These are phyloP conservation scores for Apiotrichum laibachii DNA, from an alignment of 1,284 basidiomycete species.

Conservation along the genomic window DNA sequence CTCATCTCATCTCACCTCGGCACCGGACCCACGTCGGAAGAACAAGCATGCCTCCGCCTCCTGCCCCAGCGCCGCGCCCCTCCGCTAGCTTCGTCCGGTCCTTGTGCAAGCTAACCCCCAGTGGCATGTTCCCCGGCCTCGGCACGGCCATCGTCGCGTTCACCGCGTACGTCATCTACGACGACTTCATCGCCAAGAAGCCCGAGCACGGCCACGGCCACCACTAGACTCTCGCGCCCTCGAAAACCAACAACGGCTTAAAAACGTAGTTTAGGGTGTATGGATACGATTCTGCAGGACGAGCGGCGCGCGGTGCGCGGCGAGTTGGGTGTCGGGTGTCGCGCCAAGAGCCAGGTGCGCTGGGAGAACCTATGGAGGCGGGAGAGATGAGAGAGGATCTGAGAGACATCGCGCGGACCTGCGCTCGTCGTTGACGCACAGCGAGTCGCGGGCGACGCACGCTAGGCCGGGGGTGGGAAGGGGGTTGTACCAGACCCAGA, in stretches of 20 bases:
- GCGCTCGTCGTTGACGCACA: no score
- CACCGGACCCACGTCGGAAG: no score
- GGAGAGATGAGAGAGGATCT: no score
- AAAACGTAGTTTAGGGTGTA: background rate
- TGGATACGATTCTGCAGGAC: conserved; percentile 4
- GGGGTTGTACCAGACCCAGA: no score
- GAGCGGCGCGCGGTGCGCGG: background rate
- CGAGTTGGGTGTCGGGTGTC: no score
- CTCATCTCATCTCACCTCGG: no score
- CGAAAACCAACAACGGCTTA: background rate
- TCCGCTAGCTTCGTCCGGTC: background rate
- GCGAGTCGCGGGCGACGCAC: no score
- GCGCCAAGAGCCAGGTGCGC: background rate
- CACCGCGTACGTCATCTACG: conserved; percentile 80
- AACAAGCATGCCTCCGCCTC: no score
- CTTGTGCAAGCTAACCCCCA: conserved; percentile 28
- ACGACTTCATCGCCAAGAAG: conserved; percentile 57
- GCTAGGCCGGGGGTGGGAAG: no score
- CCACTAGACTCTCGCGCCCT: background rate
- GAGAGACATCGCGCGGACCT: no score
- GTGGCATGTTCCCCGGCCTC: conserved; percentile 85
- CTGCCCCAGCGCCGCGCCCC: no score
- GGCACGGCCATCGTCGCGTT: conserved; percentile 87
- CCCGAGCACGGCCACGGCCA: conserved; percentile 3
- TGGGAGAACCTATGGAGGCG: background rate